Evolutionary conservation across 2,329 filamentous ascomycete genomes (phyloP), one percentile per base, ranked within the genome.

Genomic region (Venturia asperata): DNA sequence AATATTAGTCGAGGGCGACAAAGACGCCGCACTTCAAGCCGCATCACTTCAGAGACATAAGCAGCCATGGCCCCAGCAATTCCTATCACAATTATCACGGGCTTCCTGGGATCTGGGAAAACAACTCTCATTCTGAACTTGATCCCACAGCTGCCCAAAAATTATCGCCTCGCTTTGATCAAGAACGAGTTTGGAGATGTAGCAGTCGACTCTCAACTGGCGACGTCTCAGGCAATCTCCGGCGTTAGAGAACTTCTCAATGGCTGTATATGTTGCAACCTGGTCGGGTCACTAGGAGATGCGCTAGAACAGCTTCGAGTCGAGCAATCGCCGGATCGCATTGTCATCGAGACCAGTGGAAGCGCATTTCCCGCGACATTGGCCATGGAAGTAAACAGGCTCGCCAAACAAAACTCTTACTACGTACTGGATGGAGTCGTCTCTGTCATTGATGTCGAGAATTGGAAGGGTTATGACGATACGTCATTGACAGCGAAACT

Each of bases 111-210:
- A 73, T 93, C 91, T 10, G 64, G 43, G 11, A 96, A 96, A 79
- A 96, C 92, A 2, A 96, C 94, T 1, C 83, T 99, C 66, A 92
- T 99, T 69, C 87, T 99, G 68, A 94, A 94, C 77, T 88, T 99
- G 15, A 84, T 97, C 69, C 92, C 92, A 0, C 94, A 99, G 79
- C 87, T 99, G 17, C 87, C 87, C n/a, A 78, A 83, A 64, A 88
- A 87, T 69, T 97, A 99, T 85, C 89, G 88, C 66, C 89, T 99
- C 69, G 94, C 93, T 1, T 87, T 99, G 19, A 85, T 99, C 65
- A 99, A 99, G 76, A 99, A 99, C 78, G 94, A 99, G 79, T 97
- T 97, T 76, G 94, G 94, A 73, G 92, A 97, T 75, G 79, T 99
- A 52, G 92, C 92, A 43, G 83, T 99, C 74, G 94, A 99, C 80